Conservation (phyloP, 169 alveolate genomes). For the Plasmodium chabaudi region DNA sequence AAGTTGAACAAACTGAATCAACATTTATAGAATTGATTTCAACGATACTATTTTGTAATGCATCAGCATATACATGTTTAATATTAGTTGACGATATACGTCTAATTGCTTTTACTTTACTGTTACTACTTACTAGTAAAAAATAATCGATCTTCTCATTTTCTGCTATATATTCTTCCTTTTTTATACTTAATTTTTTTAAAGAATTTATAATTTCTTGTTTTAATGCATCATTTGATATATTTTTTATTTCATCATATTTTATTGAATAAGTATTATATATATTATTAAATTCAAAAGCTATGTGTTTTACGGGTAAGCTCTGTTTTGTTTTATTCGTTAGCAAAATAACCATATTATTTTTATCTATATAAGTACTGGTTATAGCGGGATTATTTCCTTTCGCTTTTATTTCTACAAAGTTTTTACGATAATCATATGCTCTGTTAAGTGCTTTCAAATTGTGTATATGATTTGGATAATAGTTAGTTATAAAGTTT, state of each 20-base stretch:
- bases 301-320: slow-evolving; percentile 37
- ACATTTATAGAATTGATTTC: slow-evolving; percentile 48
- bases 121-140: slow-evolving; percentile 32
- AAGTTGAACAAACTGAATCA: slow-evolving; percentile 51
- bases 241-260: slow-evolving; percentile 31
- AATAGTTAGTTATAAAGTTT: slow-evolving; percentile 57
- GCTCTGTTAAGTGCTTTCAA: slow-evolving; percentile 9
- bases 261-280: slow-evolving; percentile 29
- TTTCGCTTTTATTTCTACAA: neutral
- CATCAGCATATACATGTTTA: slow-evolving; percentile 54
- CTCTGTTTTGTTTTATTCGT: slow-evolving; percentile 44
- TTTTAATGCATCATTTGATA: slow-evolving; percentile 27
- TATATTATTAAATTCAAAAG: slow-evolving; percentile 26
- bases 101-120: slow-evolving; percentile 45
- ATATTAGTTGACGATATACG: slow-evolving; percentile 56
- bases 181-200: slow-evolving; percentile 60
- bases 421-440: neutral
- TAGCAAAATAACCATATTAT: slow-evolving; percentile 22
- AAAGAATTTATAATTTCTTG: slow-evolving; percentile 37
- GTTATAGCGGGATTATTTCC: neutral
- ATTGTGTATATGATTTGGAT: slow-evolving; percentile 58
- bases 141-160: slow-evolving; percentile 61
- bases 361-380: slow-evolving; percentile 31
- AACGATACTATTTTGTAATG: slow-evolving; percentile 33
- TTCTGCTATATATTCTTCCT: slow-evolving; percentile 44